Evolutionary conservation across 2,329 filamentous ascomycete genomes (phyloP).

Genomic region (Scorias spongiosa): DNA sequence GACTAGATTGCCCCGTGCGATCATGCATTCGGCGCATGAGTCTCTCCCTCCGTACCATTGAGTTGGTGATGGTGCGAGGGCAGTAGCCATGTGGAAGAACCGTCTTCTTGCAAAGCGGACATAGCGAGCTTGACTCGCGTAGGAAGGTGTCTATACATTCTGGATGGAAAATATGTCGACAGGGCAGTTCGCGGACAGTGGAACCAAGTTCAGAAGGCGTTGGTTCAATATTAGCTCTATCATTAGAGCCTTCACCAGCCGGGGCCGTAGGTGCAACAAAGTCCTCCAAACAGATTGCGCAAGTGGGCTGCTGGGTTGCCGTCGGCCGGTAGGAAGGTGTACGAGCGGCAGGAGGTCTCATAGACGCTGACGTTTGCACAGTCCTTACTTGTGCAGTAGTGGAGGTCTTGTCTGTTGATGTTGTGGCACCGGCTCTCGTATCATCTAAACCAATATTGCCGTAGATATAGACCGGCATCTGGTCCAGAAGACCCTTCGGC

Average conservation of each 20-base stretch:
- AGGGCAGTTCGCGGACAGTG: slow-evolving; percentile 71
- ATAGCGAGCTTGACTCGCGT: slow-evolving; percentile 63
- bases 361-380: slow-evolving; percentile 3
- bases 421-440: background rate
- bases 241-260: slow-evolving; percentile 33
- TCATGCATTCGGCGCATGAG: slow-evolving; percentile 48
- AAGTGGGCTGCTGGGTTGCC: slow-evolving; percentile 57
- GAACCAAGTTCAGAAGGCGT: slow-evolving; percentile 21
- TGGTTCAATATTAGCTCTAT: background rate
- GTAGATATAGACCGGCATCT: slow-evolving; percentile 69
- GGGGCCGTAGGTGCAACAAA: slow-evolving; percentile 35
- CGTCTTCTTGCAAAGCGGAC: slow-evolving; percentile 76
- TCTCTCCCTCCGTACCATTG: slow-evolving; percentile 71
- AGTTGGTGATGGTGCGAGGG: slow-evolving; percentile 54
- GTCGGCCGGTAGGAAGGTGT: slow-evolving; percentile 12
- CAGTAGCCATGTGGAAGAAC: slow-evolving; percentile 54
- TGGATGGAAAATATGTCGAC: slow-evolving; percentile 84
- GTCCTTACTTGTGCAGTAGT: background rate
- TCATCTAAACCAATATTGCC: slow-evolving; percentile 8
- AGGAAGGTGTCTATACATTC: slow-evolving; percentile 84
- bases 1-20: slow-evolving; percentile 15
- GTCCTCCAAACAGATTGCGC: slow-evolving; percentile 78
- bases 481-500: slow-evolving; percentile 52
- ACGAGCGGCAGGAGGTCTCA: slow-evolving; percentile 6
- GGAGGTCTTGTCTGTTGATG: slow-evolving; percentile 8